Percentiles rank a stretch among this genome's conserved stretches.
Evolutionary conservation across 805 yeast species (phyloP).

Genomic region (Myxozyma neglecta): DNA sequence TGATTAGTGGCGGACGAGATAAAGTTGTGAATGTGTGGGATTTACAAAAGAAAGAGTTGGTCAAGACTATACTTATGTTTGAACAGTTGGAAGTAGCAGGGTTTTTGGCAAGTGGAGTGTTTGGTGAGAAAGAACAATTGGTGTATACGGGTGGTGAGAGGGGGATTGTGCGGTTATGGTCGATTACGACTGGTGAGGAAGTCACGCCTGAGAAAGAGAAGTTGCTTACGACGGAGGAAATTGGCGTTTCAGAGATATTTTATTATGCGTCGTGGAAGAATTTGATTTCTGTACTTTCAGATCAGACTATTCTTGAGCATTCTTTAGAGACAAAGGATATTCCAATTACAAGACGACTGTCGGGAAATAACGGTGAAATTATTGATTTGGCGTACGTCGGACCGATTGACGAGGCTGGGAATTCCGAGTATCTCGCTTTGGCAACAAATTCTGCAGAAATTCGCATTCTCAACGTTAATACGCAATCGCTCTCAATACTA

Average conservation of each 20-base stretch:
- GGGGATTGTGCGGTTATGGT: slow-evolving; percentile 68
- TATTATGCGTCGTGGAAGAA: slow-evolving; percentile 27
- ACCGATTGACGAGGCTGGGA: slow-evolving; percentile 43
- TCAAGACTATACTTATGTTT: slow-evolving; percentile 67
- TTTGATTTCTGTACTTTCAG: slow-evolving; percentile 65
- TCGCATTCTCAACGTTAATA: slow-evolving; percentile 60
- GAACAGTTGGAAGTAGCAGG: slow-evolving; percentile 49
- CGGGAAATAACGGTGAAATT: slow-evolving; percentile 94
- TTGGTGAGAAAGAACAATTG: slow-evolving; percentile 30
- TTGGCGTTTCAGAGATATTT: slow-evolving; percentile 62
- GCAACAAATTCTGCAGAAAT: slow-evolving; percentile 94
- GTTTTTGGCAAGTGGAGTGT: slow-evolving; percentile 34
- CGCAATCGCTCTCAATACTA: slow-evolving; percentile 59
- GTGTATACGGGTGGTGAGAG: slow-evolving; percentile 79
- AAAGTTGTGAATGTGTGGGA: slow-evolving; percentile 65
- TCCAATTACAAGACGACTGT: slow-evolving; percentile 56
- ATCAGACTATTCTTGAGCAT: slow-evolving; percentile 71
- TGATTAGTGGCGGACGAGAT: slow-evolving; percentile 89
- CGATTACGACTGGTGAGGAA: slow-evolving; percentile 50
- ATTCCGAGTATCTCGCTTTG: slow-evolving; percentile 56
- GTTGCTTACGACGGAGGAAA: slow-evolving; percentile 66
- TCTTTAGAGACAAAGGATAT: slow-evolving; percentile 40
- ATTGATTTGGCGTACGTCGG: slow-evolving; percentile 85
- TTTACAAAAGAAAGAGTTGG: slow-evolving; percentile 53
- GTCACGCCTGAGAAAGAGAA: slow-evolving; percentile 44